Percentiles rank a stretch among this genome's conserved stretches.
These are phyloP conservation scores for Erigeron canadensis DNA, from an alignment of 129 eudicot species.

Conservation along the genomic window DNA sequence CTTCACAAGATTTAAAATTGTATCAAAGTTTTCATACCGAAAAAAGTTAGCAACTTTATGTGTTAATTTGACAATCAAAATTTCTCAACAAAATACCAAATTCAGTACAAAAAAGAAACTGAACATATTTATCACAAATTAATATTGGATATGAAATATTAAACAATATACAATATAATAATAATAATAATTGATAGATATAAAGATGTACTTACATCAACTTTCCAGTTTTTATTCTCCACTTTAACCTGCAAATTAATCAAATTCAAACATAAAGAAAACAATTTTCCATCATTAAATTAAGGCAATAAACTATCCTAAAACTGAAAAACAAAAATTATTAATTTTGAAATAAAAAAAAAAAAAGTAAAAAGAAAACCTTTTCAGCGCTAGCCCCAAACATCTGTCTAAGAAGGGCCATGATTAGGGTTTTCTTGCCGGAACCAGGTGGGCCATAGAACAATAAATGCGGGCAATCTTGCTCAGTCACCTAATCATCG, in stretches of 20 bases:
- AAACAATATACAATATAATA: background rate
- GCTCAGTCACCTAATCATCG: constrained; percentile 69
- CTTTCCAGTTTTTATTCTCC: constrained; percentile 89
- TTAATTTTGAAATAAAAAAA: background rate
- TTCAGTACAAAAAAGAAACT: background rate
- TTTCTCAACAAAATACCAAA: background rate
- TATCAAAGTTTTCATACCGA: background rate
- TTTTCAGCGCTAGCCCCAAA: constrained; percentile 92
- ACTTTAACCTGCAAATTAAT: constrained; percentile 70
- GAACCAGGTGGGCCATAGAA: constrained; percentile 94
- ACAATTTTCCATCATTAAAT: background rate
- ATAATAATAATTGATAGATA: background rate
- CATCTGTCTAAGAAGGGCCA: constrained; percentile 95
- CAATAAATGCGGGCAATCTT: constrained; percentile 93
- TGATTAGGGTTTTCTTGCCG: constrained; percentile 98
- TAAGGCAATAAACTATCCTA: background rate
- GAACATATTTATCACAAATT: background rate
- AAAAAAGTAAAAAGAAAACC: constrained; percentile 28
- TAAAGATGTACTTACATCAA: constrained; percentile 60
- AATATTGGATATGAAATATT: background rate
- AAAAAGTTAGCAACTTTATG: background rate
- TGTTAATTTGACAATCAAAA: background rate
- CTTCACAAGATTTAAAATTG: background rate
- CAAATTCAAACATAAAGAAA: constrained; percentile 6
- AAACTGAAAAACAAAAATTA: background rate